These are phyloP conservation scores for Ogataea nakhonphanomensis DNA, from an alignment of 805 yeast genomes.

Conservation along the genomic window DNA sequence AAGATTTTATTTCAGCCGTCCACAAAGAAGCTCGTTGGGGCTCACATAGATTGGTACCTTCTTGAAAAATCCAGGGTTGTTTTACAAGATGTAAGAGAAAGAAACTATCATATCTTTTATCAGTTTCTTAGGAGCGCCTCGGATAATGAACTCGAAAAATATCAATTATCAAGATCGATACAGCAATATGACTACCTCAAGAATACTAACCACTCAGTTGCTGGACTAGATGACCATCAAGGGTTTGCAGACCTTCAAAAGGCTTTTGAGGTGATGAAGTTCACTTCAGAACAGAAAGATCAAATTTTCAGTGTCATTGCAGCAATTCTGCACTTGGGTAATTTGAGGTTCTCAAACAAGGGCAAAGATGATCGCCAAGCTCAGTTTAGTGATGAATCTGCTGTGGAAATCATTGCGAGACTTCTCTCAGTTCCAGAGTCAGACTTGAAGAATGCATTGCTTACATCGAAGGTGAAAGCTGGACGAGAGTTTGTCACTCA, in stretches of 20 bases:
- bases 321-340: conserved; percentile 79
- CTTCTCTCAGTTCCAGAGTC: conserved; percentile 59
- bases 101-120: conserved; percentile 93
- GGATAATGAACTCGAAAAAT: conserved; percentile 42
- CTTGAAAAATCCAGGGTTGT: conserved; percentile 92
- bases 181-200: conserved; percentile 58
- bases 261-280: conserved; percentile 75
- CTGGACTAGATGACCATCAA: conserved; percentile 69
- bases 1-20: conserved; percentile 67
- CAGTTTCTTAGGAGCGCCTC: conserved; percentile 73
- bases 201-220: conserved; percentile 51
- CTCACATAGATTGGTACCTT: conserved; percentile 91
- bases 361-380: conserved; percentile 70
- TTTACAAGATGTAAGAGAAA: conserved; percentile 66
- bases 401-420: conserved; percentile 49
- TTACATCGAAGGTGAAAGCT: conserved; percentile 84
- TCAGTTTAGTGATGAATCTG: conserved; percentile 47
- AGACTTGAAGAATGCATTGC: conserved; percentile 53
- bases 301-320: conserved; percentile 68
- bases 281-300: conserved; percentile 49
- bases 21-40: conserved; percentile 71
- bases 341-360: conserved; percentile 65
- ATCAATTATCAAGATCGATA: conserved; percentile 39
- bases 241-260: conserved; percentile 62
- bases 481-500: conserved; percentile 85